phyloP scores from a whole-genome alignment of 2,329 filamentous ascomycete species.

The Fusarium torreyae region DNA sequence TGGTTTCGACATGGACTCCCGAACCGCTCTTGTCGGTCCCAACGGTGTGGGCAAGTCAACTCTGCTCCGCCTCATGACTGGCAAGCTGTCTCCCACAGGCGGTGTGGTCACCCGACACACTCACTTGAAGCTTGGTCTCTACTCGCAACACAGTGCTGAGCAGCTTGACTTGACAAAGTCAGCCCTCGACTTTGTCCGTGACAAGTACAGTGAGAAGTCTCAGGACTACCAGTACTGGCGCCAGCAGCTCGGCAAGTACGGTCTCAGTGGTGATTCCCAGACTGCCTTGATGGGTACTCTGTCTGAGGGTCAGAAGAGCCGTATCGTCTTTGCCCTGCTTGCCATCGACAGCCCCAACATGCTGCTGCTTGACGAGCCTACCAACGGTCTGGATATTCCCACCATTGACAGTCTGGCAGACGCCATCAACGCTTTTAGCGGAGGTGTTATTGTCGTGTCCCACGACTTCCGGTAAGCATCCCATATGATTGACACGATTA shows the following conservation, averaged over 20 bases:
- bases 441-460: slow-evolving; percentile 97
- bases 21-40: slow-evolving; percentile 95
- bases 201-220: slow-evolving; percentile 89
- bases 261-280: slow-evolving; percentile 92
- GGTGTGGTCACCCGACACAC: slow-evolving; percentile 93
- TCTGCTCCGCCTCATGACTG: slow-evolving; percentile 95
- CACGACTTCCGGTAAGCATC: slow-evolving; percentile 94
- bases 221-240: slow-evolving; percentile 99
- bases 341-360: slow-evolving; percentile 98
- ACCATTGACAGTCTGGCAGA: slow-evolving; percentile 98
- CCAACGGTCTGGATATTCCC: slow-evolving; percentile 98
- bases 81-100: slow-evolving; percentile 87
- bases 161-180: slow-evolving; percentile 99
- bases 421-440: slow-evolving; percentile 95
- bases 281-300: slow-evolving; percentile 98
- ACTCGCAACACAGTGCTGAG: slow-evolving; percentile 98
- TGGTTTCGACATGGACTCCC: slow-evolving; percentile 99
- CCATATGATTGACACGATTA: not conserved
- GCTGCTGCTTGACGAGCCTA: slow-evolving; percentile 97
- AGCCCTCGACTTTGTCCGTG: slow-evolving; percentile 95
- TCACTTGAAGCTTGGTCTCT: slow-evolving; percentile 97
- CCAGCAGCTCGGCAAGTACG: slow-evolving; percentile 95
- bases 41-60: slow-evolving; percentile 99
- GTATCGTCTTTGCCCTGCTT: slow-evolving; percentile 97
- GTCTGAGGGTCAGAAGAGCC: slow-evolving; percentile 96